Evolutionary conservation across 306 rosid species (phyloP), one percentile per base, ranked within the genome.

Genomic region (Cucumis melo): DNA sequence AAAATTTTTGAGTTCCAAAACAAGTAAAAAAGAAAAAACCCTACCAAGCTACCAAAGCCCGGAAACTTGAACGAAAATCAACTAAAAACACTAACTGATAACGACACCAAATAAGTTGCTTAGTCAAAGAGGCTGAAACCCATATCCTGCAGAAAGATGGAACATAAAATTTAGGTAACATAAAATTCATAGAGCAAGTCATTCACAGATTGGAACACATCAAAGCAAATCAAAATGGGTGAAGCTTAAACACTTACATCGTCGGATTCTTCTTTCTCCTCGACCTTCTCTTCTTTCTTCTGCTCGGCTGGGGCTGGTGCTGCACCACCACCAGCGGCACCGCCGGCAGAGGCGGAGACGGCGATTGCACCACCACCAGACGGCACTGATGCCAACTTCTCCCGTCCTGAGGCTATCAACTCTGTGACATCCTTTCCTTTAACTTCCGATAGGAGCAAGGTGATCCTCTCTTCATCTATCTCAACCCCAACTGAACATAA

Each of bases 231-330:
- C 56, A 16, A 16, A 51, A 51, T 51, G 56, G 2, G 56, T 17
- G 6, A 46, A 3, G 36, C 27, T 20, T 44, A 20, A 36, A 13
- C 41, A 21, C 80, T 77, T 48, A 77, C 80, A 63, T 77, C 80
- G 55, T 77, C 80, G 17, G 80, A 62, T 11, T 62, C 80, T 53
- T 77, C 80, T 48, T 77, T 77, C 58, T 77, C 80, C 57, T 62
- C 80, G 17, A 77, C 80, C 21, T 77, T 77, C 79, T 77, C 79
- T 41, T 77, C 79, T 62, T 77, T 77, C 73, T 77, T 77, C 68
- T 77, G 50, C 48, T 62, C 80, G 16, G 21, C 80, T 2, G 80
- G 51, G 7, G 80, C 42, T 41, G 72, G 15, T 41, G 80, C 80
- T 7, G 50, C 74, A 44, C 60, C 73, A 41, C 67, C 67, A 74